phyloP scores from a whole-genome alignment of 164 flowering plant genomes.

The Protea cynaroides region DNA sequence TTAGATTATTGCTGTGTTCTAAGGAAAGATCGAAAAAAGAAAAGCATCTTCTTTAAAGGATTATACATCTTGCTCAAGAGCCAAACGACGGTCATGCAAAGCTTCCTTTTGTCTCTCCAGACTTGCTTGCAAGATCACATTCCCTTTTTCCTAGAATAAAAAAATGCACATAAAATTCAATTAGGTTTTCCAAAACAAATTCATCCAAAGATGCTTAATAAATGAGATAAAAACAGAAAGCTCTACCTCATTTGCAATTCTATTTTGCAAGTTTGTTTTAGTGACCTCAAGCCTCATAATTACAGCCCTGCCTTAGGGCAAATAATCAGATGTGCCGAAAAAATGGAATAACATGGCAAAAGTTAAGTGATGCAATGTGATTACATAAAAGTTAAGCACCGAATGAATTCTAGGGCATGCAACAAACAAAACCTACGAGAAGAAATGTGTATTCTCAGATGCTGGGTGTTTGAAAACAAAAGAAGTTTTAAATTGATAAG shows the following conservation, averaged over 20 bases:
- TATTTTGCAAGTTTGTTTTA: constrained; percentile 51
- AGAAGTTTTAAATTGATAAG: no score
- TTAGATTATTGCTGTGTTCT: no score
- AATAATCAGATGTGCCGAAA: constrained; percentile 6
- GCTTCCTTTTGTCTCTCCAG: constrained; percentile 57
- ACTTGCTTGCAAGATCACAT: constrained; percentile 46
- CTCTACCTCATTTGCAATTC: constrained; percentile 65
- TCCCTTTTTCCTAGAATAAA: constrained; percentile 48
- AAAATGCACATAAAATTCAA: neutral
- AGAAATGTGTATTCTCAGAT: no score
- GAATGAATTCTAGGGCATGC: neutral
- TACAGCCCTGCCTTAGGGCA: constrained; percentile 38
- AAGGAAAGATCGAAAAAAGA: neutral
- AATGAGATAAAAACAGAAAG: neutral
- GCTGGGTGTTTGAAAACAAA: no score
- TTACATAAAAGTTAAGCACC: neutral
- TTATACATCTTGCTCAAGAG: constrained; percentile 82
- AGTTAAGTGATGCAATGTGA: neutral
- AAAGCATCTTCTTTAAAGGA: neutral
- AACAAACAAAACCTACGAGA: neutral
- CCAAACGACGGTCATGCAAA: constrained; percentile 64
- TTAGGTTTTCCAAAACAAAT: neutral
- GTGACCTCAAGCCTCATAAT: constrained; percentile 59
- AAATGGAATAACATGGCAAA: neutral
- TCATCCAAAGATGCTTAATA: neutral